These are phyloP conservation scores for Euphorbia corollata DNA, from an alignment of 441 rosid genomes.

Conservation along the genomic window DNA sequence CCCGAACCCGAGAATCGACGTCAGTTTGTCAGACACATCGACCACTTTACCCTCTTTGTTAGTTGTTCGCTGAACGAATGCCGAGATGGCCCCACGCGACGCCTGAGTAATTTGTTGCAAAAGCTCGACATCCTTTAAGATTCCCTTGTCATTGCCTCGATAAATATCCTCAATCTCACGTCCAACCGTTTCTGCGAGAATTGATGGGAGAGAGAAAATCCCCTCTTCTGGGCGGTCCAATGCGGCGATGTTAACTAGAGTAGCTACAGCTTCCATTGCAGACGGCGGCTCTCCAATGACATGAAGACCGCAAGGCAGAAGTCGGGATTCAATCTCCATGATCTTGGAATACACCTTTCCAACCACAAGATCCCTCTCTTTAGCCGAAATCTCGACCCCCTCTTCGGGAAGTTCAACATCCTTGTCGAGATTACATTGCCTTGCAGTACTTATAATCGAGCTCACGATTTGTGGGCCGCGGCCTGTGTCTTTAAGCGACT, in stretches of 20 bases:
- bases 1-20: constrained; percentile 84
- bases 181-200: constrained; percentile 77
- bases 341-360: constrained; percentile 96
- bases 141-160: constrained; percentile 81
- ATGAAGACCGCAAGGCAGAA: constrained; percentile 94
- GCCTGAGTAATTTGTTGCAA: constrained; percentile 90
- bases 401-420: constrained; percentile 90
- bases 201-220: constrained; percentile 70
- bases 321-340: constrained; percentile 97
- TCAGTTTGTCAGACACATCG: constrained; percentile 65
- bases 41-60: constrained; percentile 90
- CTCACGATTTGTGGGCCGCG: constrained; percentile 89
- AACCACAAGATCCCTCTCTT: constrained; percentile 79
- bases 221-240: constrained; percentile 81
- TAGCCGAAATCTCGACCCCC: constrained; percentile 54
- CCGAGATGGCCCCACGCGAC: constrained; percentile 73
- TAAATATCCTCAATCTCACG: constrained; percentile 78
- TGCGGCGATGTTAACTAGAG: constrained; percentile 94
- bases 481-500: constrained; percentile 88
- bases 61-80: constrained; percentile 78
- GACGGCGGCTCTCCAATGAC: constrained; percentile 98
- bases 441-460: constrained; percentile 90
- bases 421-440: constrained; percentile 94
- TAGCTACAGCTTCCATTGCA: constrained; percentile 97
- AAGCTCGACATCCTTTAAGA: constrained; percentile 90